Conservation (phyloP, 257 asterid species). For the Nicotiana attenuata region DNA sequence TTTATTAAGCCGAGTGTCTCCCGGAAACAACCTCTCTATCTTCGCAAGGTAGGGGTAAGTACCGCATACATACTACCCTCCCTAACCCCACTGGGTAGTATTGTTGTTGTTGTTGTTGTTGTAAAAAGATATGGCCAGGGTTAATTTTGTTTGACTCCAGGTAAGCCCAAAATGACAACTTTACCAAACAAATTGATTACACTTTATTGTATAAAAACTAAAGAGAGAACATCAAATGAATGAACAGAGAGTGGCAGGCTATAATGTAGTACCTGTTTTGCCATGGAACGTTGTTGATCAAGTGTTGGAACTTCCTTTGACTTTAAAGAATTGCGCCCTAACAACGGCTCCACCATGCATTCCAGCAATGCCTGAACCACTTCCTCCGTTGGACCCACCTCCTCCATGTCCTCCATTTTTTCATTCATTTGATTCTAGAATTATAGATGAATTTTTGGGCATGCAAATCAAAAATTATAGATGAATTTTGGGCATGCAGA, state of each 20-base stretch:
- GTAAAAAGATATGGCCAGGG: neutral
- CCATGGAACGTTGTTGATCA: slow-evolving; percentile 16
- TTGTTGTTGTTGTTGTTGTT: too few species aligned
- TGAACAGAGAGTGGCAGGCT: neutral
- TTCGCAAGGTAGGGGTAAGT: too few species aligned
- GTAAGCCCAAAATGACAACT: neutral
- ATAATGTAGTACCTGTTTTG: slow-evolving; percentile 7
- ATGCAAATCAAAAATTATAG: too few species aligned
- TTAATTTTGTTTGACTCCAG: too few species aligned
- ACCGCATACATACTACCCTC: too few species aligned
- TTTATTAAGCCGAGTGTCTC: too few species aligned
- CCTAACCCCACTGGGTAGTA: too few species aligned
- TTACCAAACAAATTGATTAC: neutral
- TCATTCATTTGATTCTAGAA: neutral
- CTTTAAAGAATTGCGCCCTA: neutral
- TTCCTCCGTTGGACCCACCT: slow-evolving; percentile 10
- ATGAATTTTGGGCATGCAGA: too few species aligned
- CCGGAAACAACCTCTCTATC: too few species aligned
- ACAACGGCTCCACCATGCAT: slow-evolving; percentile 14
- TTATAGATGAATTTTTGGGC: too few species aligned
- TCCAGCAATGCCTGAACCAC: slow-evolving; percentile 12
- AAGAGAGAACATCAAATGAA: neutral
- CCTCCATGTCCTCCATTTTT: neutral
- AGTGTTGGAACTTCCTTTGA: slow-evolving; percentile 10
- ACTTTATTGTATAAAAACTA: neutral